Evolutionary conservation across 441 rosid genomes (phyloP), one percentile per base, ranked within the genome.

Genomic region (Metrosideros polymorpha): DNA sequence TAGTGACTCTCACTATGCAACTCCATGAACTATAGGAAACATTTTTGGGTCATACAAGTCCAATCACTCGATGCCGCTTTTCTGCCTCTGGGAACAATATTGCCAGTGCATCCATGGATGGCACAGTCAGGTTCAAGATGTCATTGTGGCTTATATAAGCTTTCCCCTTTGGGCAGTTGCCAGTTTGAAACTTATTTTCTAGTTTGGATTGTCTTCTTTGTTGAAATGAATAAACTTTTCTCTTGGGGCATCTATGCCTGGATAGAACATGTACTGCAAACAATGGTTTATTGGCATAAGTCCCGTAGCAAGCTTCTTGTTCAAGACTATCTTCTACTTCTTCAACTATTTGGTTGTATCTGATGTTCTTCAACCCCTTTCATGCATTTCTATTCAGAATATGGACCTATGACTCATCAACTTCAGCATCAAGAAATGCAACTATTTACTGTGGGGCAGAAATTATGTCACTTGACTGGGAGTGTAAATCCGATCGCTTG

Each of bases 391-490:
- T 45, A 82, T 75, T 84, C 52, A 94, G 97, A 92, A 93, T 94
- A 92, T 94, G 97, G 96, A 91, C 95, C 25, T 91, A 94, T 89
- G 97, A 94, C 84, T 92, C 96, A 54, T 90, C 95, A 85, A 89
- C 93, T 82, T 89, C 97, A 53, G 90, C 96, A 82, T 91, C 97
- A 84, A 94, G 97, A 91, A 94, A 94, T 91, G 97, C 97, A 82
- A 94, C 97, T 63, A 93, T 94, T 85, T 94, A 94, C 85, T 94
- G 97, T 84, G 96, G 97, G 84, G 89, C 95, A 42, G 94, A 93
- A 92, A 93, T 94, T 84, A 89, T 92, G 93, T 93, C 96, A 3
- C 94, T 94, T 86, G 97, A 93, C 88, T 94, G 97, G 97, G 97
- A 93, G 55, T 93, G 96, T 87, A 94, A 94, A 92, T 94, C 97